phyloP scores from a whole-genome alignment of 768 basidiomycete genomes.

The Pisolithus tinctorius region DNA sequence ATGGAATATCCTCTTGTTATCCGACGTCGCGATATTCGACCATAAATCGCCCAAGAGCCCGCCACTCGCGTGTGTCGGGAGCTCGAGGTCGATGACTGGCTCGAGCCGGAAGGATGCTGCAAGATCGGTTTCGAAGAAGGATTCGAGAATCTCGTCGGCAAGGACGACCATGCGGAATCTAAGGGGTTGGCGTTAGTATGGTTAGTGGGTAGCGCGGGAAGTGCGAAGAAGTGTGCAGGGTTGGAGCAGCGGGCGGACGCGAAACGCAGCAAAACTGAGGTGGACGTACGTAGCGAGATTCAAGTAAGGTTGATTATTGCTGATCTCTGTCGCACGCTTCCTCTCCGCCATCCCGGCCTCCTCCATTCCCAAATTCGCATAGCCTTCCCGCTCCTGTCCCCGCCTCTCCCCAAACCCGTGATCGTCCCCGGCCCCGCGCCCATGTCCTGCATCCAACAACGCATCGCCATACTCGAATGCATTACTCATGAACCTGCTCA shows the following conservation, averaged over 20 bases:
- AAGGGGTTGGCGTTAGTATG: neutral
- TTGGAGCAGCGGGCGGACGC: too few relatives aligned
- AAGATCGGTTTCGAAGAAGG: slow-evolving; percentile 93
- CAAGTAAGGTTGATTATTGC: slow-evolving; percentile 84
- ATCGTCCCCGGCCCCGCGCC: too few relatives aligned
- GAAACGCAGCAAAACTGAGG: neutral
- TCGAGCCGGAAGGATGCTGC: slow-evolving; percentile 82
- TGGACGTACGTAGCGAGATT: slow-evolving; percentile 74
- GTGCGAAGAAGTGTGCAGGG: neutral
- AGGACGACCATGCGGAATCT: slow-evolving; percentile 99
- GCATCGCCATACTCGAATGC: slow-evolving; percentile 97
- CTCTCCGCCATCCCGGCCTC: slow-evolving; percentile 3
- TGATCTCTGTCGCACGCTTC: slow-evolving; percentile 40
- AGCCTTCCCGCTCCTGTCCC: too few relatives aligned
- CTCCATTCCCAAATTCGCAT: too few relatives aligned
- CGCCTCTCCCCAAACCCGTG: too few relatives aligned
- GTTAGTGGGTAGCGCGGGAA: slow-evolving; percentile 7
- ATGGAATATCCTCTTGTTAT: slow-evolving; percentile 91
- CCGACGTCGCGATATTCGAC: slow-evolving; percentile 85
- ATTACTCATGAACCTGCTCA: slow-evolving; percentile 96
- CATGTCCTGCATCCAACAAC: slow-evolving; percentile 47
- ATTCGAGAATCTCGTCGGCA: slow-evolving; percentile 92
- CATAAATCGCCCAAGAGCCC: slow-evolving; percentile 79
- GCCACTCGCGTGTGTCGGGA: slow-evolving; percentile 51
- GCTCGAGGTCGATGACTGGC: slow-evolving; percentile 59